A percentile compares a stretch with the other conserved stretches of the same genome.
These are phyloP conservation scores for Ajuga chamaepitys DNA, from an alignment of 257 asterid genomes.

Conservation along the genomic window DNA sequence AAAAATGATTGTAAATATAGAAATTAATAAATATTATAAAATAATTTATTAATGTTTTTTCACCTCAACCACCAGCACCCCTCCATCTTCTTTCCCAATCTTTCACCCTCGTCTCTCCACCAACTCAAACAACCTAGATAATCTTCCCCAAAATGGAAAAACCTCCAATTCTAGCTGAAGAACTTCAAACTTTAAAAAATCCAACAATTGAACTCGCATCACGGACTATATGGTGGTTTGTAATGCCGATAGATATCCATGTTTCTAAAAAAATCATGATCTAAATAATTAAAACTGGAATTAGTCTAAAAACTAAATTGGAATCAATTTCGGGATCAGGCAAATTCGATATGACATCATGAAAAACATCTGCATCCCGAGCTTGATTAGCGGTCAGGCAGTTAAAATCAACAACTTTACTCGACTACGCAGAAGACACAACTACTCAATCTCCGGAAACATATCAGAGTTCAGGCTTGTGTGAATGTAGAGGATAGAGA, in stretches of 20 bases:
- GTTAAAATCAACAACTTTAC: slow-evolving; percentile 16
- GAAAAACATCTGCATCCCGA: slow-evolving; percentile 16
- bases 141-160: slow-evolving; percentile 39
- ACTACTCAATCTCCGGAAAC: slow-evolving; percentile 25
- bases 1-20: too few relatives aligned
- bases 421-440: slow-evolving; percentile 15
- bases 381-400: slow-evolving; percentile 19
- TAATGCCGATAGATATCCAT: slow-evolving; percentile 31
- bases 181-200: slow-evolving; percentile 36
- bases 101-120: too few relatives aligned
- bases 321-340: slow-evolving; percentile 8
- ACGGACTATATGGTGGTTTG: slow-evolving; percentile 30
- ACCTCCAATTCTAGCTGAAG: slow-evolving; percentile 10
- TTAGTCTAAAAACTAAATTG: background rate
- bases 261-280: slow-evolving; percentile 29
- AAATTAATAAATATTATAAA: too few relatives aligned
- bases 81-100: too few relatives aligned
- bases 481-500: slow-evolving; percentile 8
- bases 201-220: slow-evolving; percentile 40
- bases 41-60: too few relatives aligned
- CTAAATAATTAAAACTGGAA: slow-evolving; percentile 30
- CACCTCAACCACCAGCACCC: too few relatives aligned
- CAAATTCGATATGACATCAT: slow-evolving; percentile 17
- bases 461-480: slow-evolving; percentile 23
- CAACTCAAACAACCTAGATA: too few relatives aligned